Base-by-base conservation (phyloP, 768 basidiomycete species). In the Agaricus subrufescens region DNA sequence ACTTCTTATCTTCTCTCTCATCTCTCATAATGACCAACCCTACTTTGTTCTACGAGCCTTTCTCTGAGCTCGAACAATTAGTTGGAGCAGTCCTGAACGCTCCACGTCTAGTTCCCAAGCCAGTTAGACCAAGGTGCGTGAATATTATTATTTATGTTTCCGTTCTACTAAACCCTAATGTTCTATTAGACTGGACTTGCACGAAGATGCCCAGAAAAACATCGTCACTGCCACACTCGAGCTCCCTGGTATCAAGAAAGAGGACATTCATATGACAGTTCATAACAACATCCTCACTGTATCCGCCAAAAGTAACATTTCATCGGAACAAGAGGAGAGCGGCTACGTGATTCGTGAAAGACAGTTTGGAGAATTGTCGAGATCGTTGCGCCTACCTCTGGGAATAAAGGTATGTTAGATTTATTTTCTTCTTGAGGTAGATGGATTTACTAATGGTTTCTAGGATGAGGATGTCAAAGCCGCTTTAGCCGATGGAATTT, bases 211-310 rank as follows among this genome's bases (percentile, higher is more conserved):
- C 1, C 68, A 74, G n/a, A 65, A 58, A 29, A 77, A 78, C 62
- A 62, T 65, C 37, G 74, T 83, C 45, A 78, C 75, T 1, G 82
- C 80, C 42, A 64, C 72, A 8, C 80, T 84, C 60, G 82, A 83
- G 60, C 66, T 83, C 4, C 80, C 82, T 1, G 80, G 80, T 25
- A 10, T 83, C 39, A 71, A 67, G 56, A 73, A 75, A 25, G 74
- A 79, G 34, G 67, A 82, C 59, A 67, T 82, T 37, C 66, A 66
- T 43, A 73, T 83, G 54, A 79, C 82, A 52, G 59, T 80, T 19
- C 71, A 74, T 53, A 69, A 75, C 57, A 73, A 75, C 58, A 66
- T 72, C 2, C 74, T 84, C 47, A 75, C 64, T 51, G 58, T 83
- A 50, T 74, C 79, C 2, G 83, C 80, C 23, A 76, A 83, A 67